Evolutionary conservation across 305 asterid species (phyloP).

Genomic region (Fraxinus baroniana): DNA sequence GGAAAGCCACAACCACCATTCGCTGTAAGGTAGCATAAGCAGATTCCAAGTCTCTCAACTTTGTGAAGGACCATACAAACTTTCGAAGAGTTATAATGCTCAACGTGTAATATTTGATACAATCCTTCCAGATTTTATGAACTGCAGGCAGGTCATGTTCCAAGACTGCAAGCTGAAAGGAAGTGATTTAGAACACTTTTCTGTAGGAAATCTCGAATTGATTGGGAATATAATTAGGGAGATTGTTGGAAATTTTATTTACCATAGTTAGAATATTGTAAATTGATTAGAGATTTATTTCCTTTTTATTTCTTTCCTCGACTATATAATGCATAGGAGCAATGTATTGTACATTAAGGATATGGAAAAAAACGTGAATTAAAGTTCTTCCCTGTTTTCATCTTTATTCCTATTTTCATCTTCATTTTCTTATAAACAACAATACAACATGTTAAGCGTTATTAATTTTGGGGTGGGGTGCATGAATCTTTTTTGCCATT

Average conservation of each 20-base stretch:
- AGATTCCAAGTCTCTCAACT: conserved; percentile 72
- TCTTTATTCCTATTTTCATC: too few species aligned
- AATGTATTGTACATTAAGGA: too few species aligned
- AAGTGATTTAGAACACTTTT: conserved; percentile 31
- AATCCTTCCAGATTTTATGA: conserved; percentile 78
- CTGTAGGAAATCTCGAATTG: neutral
- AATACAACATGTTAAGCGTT: neutral
- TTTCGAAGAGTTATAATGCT: conserved; percentile 61
- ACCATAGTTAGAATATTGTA: too few species aligned
- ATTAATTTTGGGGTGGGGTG: neutral
- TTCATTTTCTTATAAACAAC: too few species aligned
- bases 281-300: too few species aligned
- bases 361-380: too few species aligned
- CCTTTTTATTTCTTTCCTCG: too few species aligned
- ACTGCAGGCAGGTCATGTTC: conserved; percentile 62
- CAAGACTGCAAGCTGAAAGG: conserved; percentile 87
- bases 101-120: conserved; percentile 43
- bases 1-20: conserved; percentile 56
- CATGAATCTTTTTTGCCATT: neutral
- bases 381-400: too few species aligned
- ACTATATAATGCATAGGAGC: too few species aligned
- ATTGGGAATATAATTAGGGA: too few species aligned
- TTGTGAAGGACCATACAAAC: conserved; percentile 68
- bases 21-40: conserved; percentile 66
- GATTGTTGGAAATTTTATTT: too few species aligned